Conservation (phyloP, 2,329 filamentous ascomycete genomes). For the Aureobasidium uvarum region DNA sequence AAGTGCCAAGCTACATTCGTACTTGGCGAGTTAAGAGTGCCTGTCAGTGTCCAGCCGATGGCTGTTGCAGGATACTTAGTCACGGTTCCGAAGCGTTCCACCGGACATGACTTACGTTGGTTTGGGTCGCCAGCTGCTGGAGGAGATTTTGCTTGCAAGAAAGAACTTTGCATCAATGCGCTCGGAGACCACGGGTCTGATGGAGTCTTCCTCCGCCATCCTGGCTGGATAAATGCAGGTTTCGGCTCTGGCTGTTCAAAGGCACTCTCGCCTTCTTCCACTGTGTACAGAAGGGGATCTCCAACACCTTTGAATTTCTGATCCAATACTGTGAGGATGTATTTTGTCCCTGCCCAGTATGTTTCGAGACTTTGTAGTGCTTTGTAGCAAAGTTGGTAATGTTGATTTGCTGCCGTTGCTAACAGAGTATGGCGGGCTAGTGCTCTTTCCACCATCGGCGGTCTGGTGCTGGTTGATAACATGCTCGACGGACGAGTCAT, state of each 20-base stretch:
- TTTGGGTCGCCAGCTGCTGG: not conserved
- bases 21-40: conserved; percentile 79
- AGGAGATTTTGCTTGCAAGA: conserved; percentile 17
- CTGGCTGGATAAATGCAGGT: conserved; percentile 50
- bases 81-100: too few relatives aligned
- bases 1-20: conserved; percentile 82
- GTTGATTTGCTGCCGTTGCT: conserved; percentile 77
- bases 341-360: conserved; percentile 84
- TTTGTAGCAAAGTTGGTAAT: conserved; percentile 84
- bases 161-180: conserved; percentile 29
- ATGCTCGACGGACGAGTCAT: conserved; percentile 5
- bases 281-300: conserved; percentile 65
- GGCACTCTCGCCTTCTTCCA: conserved; percentile 74
- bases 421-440: conserved; percentile 70
- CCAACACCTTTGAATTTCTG: conserved; percentile 85
- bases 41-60: conserved; percentile 85
- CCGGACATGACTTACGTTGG: not conserved
- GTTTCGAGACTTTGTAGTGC: conserved; percentile 75
- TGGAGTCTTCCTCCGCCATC: conserved; percentile 51
- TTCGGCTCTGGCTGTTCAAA: conserved; percentile 52
- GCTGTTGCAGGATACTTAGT: conserved; percentile 41
- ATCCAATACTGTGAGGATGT: conserved; percentile 81
- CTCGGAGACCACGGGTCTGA: conserved; percentile 46
- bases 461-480: not conserved
- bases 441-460: conserved; percentile 21